Base-by-base conservation (phyloP, 805 yeast genomes). In the Blastobotrys americana region DNA sequence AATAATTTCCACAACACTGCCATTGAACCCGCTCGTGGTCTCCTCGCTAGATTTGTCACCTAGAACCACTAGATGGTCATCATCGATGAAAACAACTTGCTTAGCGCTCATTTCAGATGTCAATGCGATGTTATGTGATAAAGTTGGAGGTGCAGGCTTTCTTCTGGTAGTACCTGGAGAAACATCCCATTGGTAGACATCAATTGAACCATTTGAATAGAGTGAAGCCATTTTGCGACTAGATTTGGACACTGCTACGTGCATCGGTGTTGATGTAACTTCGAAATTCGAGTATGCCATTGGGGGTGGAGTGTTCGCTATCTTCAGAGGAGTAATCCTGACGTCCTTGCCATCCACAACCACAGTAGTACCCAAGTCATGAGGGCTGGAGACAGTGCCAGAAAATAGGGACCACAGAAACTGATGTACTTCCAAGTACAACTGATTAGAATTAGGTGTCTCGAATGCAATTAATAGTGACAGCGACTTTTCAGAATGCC, bases 251-350 rank as follows among this genome's bases (percentile, higher is more conserved):
- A 80, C 75, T 0, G 95, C 83, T 36, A 77, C 74, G 55, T 83
- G 86, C 17, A 71, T 60, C 5, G 87, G 77, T 45, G 76, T 76
- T 1, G 67, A 69, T 5, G 69, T 70, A 9, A 78, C 66, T 6
- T 72, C 76, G 41, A 86, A 63, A 40, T 80, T 84, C 46, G 94
- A 73, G 58, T 73, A 82, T 19, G 85, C 74, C 59, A 86, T 78
- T 36, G 99, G 99, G 0, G 99, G 99, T 3, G 99, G 99, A 8
- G 87, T 90, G 59, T 81, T 87, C 1, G 96, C 95, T 23, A 80
- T 59, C 1, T 83, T 73, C 31, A 93, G 69, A 0, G 97, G 97
- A 0, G 98, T 90, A 18, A 88, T 65, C 52, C 78, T 76, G 10
- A 82, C 75, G 9, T 73, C 70, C 1, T 62, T 55, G 1, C 96